Percentiles rank a stretch among this genome's conserved stretches.
These are phyloP conservation scores for Sherardia arvensis DNA, from an alignment of 257 asterid species.

Conservation along the genomic window DNA sequence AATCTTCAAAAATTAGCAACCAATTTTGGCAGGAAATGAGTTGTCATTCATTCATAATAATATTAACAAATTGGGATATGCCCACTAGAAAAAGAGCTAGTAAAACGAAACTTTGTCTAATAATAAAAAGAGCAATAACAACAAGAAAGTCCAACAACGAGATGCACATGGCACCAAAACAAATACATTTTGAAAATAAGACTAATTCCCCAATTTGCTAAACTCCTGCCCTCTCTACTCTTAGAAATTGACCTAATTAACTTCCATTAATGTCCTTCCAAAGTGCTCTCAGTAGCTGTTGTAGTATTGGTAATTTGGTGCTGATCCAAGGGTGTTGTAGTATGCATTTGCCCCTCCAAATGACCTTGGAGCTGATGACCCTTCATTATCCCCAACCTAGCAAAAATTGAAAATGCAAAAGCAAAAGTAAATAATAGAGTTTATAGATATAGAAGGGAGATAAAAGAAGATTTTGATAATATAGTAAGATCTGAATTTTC, in stretches of 20 bases:
- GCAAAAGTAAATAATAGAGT: too few species aligned
- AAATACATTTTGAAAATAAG: background rate
- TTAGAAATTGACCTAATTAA: constrained; percentile 11
- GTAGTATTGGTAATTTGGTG: constrained; percentile 29
- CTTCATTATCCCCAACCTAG: constrained; percentile 32
- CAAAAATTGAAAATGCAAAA: background rate
- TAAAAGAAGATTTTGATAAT: too few species aligned
- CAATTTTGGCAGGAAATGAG: background rate
- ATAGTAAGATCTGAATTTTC: background rate
- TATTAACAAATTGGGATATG: background rate
- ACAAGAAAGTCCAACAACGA: constrained; percentile 1
- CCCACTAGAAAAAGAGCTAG: background rate
- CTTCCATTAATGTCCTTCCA: constrained; percentile 11
- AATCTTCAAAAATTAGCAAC: background rate
- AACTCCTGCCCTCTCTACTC: constrained; percentile 2
- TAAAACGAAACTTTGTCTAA: background rate
- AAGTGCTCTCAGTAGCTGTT: constrained; percentile 21
- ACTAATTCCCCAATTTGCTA: background rate
- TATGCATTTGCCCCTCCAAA: constrained; percentile 15
- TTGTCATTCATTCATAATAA: background rate
- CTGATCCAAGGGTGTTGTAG: constrained; percentile 31
- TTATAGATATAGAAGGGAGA: background rate
- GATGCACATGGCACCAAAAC: constrained; percentile 15
- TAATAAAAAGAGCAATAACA: background rate
- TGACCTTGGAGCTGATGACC: constrained; percentile 15